Base-by-base conservation (phyloP, 129 eudicot species). In the Tanacetum coccineum region DNA sequence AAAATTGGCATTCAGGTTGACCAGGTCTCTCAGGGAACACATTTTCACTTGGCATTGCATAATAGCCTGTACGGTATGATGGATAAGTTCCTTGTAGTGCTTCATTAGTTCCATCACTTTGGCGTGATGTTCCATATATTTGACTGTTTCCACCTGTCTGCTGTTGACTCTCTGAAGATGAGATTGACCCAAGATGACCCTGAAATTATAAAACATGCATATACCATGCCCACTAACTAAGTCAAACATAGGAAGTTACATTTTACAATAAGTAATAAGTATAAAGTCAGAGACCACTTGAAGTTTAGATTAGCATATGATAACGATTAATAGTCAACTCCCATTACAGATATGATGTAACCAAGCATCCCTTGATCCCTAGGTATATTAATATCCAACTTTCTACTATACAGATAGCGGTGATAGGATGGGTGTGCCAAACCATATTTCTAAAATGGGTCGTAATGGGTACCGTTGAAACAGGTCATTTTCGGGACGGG, bases 21-120 rank as follows among this genome's bases (percentile, higher is more conserved):
- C 95, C 98, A 4, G 96, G 96, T 63, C 96, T 84, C 75, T 93
- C 98, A n/a, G 98, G 98, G 74, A 88, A 93, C 55, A 93, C 87
- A 71, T 84, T 86, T 47, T 89, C 96, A 56, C 84, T 75, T 63
- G 89, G 86, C 72, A 86, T 61, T 53, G 96, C 87, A 62, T 88
- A 86, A 74, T 86, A 93, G n/a, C 96, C 96, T 6, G 74, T 42
- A 28, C 82, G 88, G 47, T 78, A 92, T 32, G 91, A 62, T 45
- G 96, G 57, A 76, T 75, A 73, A 21, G 76, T 42, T 66, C 95
- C 88, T 70, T 72, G 84, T 32, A 83, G 51, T 82, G 89, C 82
- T 62, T 68, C 74, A 53, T 68, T 74, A 46, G 67, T 50, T 59
- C 79, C 76, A 58, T 92, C 96, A 84, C 64, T 81, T 64, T 82